A percentile compares a stretch with the other conserved stretches of the same genome.
These are phyloP conservation scores for Seminavis robusta DNA, from an alignment of 108 stramenopile genomes.

Conservation along the genomic window DNA sequence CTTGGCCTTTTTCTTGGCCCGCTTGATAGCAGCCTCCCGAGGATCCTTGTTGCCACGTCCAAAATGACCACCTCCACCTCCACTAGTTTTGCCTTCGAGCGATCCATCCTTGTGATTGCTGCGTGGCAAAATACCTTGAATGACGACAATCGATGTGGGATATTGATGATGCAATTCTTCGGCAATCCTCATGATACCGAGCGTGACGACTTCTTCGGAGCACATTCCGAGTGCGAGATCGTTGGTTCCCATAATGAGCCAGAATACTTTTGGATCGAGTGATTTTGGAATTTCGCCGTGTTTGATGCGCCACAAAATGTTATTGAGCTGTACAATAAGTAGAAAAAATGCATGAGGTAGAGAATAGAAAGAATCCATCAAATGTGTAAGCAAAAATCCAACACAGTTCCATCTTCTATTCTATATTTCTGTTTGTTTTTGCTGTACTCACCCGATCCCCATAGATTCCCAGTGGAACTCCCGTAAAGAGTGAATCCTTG, in stretches of 20 bases:
- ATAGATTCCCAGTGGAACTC: slow-evolving; percentile 61
- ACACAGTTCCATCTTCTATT: neutral
- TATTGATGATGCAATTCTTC: slow-evolving; percentile 41
- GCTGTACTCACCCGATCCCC: slow-evolving; percentile 53
- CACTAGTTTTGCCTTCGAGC: neutral
- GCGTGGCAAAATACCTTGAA: slow-evolving; percentile 58
- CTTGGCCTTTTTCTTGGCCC: too few species aligned
- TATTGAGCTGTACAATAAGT: slow-evolving; percentile 25
- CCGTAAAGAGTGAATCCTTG: slow-evolving; percentile 42
- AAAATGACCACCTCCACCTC: neutral
- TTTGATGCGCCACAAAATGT: slow-evolving; percentile 73
- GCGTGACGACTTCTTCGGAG: slow-evolving; percentile 61
- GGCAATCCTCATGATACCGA: slow-evolving; percentile 62
- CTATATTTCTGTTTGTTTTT: neutral
- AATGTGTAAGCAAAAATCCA: neutral
- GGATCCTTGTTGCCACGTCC: neutral
- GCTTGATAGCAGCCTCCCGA: too few species aligned
- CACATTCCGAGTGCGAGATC: slow-evolving; percentile 56
- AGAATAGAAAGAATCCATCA: neutral
- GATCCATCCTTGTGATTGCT: slow-evolving; percentile 1
- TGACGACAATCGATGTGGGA: slow-evolving; percentile 53
- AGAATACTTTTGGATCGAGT: slow-evolving; percentile 32
- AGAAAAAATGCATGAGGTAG: neutral
- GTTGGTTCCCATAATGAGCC: slow-evolving; percentile 62
- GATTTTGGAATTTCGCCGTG: slow-evolving; percentile 64